A percentile compares a stretch with the other conserved stretches of the same genome.
Conservation (phyloP, 306 rosid genomes). For the Bauhinia variegata region DNA sequence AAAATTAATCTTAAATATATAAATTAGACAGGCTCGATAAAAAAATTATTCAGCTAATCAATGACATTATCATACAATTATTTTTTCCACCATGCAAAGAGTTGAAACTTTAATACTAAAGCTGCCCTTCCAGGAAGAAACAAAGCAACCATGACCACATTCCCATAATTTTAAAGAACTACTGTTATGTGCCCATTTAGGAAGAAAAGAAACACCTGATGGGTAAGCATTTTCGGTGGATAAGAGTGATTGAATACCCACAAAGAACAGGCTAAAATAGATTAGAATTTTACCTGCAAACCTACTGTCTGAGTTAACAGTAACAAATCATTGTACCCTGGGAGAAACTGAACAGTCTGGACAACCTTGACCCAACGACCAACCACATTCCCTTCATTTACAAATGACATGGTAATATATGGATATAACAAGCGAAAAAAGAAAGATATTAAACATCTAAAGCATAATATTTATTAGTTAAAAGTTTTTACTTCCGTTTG, state of each 20-base stretch:
- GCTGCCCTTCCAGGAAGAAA: no score
- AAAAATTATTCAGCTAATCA: background rate
- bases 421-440: conserved; percentile 15
- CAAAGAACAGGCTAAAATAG: conserved; percentile 26
- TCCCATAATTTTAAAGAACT: no score
- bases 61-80: no score
- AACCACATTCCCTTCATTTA: conserved; percentile 63
- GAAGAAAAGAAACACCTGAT: no score
- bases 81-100: no score
- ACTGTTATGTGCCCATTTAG: no score
- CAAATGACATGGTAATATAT: conserved; percentile 38
- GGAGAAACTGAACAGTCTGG: conserved; percentile 74
- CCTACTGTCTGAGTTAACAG: conserved; percentile 83
- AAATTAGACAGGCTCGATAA: background rate
- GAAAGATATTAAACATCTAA: conserved; percentile 9
- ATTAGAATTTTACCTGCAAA: conserved; percentile 69
- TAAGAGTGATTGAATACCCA: conserved; percentile 1
- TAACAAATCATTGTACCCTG: conserved; percentile 76
- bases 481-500: conserved; percentile 23
- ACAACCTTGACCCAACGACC: conserved; percentile 81
- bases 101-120: no score
- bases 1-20: background rate
- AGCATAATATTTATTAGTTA: conserved; percentile 26
- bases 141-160: no score
- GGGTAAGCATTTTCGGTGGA: no score